phyloP scores from a whole-genome alignment of 257 asterid species.

The Solanum bulbocastanum region DNA sequence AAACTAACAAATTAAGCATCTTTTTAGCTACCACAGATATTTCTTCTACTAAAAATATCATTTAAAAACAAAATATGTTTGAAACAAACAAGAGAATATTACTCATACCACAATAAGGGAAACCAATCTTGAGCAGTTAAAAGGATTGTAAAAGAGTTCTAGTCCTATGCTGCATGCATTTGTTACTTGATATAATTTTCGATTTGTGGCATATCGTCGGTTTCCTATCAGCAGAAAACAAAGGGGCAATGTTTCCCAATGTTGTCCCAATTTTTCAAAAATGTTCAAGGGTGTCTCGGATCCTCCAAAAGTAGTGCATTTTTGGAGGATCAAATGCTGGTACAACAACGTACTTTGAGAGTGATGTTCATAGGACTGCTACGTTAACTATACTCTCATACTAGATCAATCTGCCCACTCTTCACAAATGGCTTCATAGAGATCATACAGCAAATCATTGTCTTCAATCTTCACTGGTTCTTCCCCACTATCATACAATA shows the following conservation, averaged over 20 bases:
- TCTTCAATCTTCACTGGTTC: conserved; percentile 76
- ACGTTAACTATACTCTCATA: conserved; percentile 15
- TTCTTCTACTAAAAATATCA: not conserved
- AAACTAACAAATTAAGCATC: not conserved
- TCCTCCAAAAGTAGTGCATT: too few relatives aligned
- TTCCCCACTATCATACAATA: conserved; percentile 40
- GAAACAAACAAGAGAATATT: not conserved
- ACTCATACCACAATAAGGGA: not conserved
- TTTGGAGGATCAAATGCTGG: too few relatives aligned
- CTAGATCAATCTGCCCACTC: conserved; percentile 74
- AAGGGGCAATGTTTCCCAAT: not conserved
- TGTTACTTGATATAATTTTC: not conserved
- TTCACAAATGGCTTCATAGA: conserved; percentile 74
- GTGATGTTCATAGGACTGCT: too few relatives aligned
- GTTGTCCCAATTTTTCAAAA: too few relatives aligned
- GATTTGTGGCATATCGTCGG: not conserved
- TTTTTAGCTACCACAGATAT: not conserved
- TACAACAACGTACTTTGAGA: too few relatives aligned
- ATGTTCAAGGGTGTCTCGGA: too few relatives aligned
- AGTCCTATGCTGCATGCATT: not conserved
- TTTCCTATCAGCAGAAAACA: not conserved
- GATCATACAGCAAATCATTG: conserved; percentile 64
- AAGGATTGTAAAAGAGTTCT: not conserved
- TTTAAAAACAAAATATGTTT: not conserved
- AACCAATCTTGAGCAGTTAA: not conserved